Conservation (phyloP, 108 stramenopile species). For the Chaetoceros muelleri region DNA sequence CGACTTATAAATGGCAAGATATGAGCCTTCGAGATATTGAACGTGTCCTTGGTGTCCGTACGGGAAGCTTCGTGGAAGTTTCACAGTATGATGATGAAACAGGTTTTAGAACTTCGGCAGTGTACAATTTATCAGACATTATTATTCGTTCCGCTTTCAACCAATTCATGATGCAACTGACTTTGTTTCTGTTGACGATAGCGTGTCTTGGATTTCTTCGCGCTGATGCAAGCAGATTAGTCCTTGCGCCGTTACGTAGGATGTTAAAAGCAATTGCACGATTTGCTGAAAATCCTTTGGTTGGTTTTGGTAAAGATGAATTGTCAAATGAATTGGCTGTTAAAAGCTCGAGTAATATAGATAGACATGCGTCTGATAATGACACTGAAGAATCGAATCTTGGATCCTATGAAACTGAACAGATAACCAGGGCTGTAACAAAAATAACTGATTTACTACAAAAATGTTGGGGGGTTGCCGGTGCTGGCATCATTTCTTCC, state of each 20-base stretch:
- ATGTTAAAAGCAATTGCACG: conserved; percentile 78
- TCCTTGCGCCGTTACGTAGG: conserved; percentile 62
- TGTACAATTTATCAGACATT: not conserved
- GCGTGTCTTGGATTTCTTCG: conserved; percentile 42
- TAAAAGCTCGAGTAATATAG: conserved; percentile 10
- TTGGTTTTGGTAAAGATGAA: conserved; percentile 6
- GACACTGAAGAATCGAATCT: conserved; percentile 24
- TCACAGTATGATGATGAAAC: not conserved
- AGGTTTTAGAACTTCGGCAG: not conserved
- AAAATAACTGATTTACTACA: conserved; percentile 90
- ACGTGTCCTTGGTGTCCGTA: not conserved
- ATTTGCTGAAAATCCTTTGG: conserved; percentile 61
- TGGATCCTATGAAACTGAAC: conserved; percentile 89
- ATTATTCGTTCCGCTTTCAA: not conserved
- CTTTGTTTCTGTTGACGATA: conserved; percentile 35
- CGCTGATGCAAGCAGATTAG: conserved; percentile 56
- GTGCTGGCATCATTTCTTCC: conserved; percentile 92
- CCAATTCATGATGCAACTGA: conserved; percentile 35
- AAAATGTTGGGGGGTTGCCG: conserved; percentile 96
- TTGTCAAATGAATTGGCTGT: conserved; percentile 4
- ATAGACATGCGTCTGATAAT: conserved; percentile 15
- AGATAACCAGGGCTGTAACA: conserved; percentile 81
- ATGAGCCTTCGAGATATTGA: not conserved
- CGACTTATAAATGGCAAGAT: too few species aligned
- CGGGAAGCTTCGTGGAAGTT: not conserved